Evolutionary conservation across 495 filamentous ascomycete genomes (phyloP), one percentile per base, ranked within the genome.

Genomic region (Hyphodiscus hymeniophilus): DNA sequence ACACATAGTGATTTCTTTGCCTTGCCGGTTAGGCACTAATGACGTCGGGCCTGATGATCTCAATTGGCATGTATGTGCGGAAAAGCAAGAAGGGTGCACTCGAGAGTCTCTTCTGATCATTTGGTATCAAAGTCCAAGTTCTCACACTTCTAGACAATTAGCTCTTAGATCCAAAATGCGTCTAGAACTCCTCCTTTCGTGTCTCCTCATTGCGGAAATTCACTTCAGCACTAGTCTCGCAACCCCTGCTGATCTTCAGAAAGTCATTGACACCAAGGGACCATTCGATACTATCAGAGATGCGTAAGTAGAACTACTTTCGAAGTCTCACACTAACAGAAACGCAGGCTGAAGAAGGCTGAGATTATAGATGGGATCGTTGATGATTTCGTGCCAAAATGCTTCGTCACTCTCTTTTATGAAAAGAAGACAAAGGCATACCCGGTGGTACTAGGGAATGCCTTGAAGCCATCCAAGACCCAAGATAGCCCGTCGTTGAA

Each of bases 321-420:
- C 12, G 11, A 41, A 36, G 33, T 4, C 33, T 17, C 15, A 42
- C 22, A 3, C 7, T 12, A 36, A 36, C 33, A 13, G 7, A 32
- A 13, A 32, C 26, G 22, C 17, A 83, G 78, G 42, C 58, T 83
- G 16, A 68, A 73, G 50, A 65, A 76, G 52, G 77, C 81, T 10
- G 70, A 75, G 28, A 77, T 84, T 46, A 83, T 84, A 31, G 71
- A 16, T 13, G n/a, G 48, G 76, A 80, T 86, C 16, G 64, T 85
- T 50, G 73, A 85, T 54, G 74, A 79, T 55, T 85, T 87, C 54
- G 57, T 61, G 12, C 80, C 81, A 23, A 65, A 64, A 5, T 64
- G 80, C 47, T 60, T 67, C 50, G 55, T 86, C 23, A 54, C 66
- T 13, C 67, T 72, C 15, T 60, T 61, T 31, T 86, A 79, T 66